Evolutionary conservation across 1,284 basidiomycete species (phyloP).

Genomic region (Anthracocystis setariae): DNA sequence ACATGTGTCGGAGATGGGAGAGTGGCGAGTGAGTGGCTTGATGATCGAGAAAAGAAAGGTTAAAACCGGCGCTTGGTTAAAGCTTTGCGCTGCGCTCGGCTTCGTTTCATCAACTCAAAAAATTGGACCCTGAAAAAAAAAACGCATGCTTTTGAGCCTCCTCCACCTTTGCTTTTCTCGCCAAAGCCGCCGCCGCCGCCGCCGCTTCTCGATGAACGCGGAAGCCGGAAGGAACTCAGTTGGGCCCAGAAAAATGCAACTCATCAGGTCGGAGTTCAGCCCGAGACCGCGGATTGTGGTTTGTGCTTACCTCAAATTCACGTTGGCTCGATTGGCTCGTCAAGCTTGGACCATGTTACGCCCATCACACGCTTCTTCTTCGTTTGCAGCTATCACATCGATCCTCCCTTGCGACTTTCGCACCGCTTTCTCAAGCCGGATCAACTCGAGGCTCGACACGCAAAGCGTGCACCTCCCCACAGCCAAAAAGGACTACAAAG

Average conservation of each 20-base stretch:
- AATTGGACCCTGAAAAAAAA: slow-evolving; percentile 14
- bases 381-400: no score
- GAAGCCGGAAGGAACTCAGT: slow-evolving; percentile 1
- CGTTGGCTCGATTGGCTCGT: background rate
- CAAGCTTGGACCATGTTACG: background rate
- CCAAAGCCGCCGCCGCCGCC: no score
- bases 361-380: no score
- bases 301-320: slow-evolving; percentile 5
- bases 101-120: background rate
- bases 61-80: no score
- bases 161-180: background rate
- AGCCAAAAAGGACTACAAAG: no score
- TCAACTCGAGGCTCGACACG: no score
- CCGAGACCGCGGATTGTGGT: no score
- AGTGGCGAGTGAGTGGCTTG: background rate
- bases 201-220: slow-evolving; percentile 4
- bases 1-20: background rate
- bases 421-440: no score
- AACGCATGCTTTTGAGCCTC: background rate
- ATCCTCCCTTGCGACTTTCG: no score
- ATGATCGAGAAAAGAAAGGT: background rate
- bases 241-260: no score
- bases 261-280: no score
- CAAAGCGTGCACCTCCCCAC: no score
- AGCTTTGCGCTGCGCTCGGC: background rate